Evolutionary conservation across 768 basidiomycete species (phyloP).

Genomic region (Pholiota molesta): DNA sequence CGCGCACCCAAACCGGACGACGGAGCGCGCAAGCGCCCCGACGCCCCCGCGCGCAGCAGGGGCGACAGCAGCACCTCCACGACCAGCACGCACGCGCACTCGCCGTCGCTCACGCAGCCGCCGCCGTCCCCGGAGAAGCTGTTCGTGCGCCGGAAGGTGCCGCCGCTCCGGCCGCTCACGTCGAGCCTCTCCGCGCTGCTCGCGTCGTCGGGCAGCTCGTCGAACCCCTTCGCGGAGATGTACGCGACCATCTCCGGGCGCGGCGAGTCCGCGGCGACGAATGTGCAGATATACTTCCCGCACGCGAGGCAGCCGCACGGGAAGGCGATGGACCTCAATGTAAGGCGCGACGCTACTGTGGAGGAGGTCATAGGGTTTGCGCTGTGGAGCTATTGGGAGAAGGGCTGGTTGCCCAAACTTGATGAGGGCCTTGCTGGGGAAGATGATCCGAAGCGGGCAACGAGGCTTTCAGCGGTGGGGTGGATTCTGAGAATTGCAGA

Average conservation of each 20-base stretch:
- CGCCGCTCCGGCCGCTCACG: conserved; percentile 41
- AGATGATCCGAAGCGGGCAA: conserved; percentile 62
- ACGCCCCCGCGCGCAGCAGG: conserved; percentile 17
- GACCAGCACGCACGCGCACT: conserved; percentile 16
- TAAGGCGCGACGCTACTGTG: conserved; percentile 86
- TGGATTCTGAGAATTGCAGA: conserved; percentile 96
- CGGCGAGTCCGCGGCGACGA: conserved; percentile 61
- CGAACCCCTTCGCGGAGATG: conserved; percentile 87
- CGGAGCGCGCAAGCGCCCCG: conserved; percentile 15
- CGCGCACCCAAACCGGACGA: conserved; percentile 20
- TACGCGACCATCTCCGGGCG: conserved; percentile 88
- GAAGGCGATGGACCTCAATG: conserved; percentile 70
- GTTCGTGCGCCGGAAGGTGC: conserved; percentile 58
- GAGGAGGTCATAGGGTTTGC: conserved; percentile 97
- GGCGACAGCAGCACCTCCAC: conserved; percentile 27
- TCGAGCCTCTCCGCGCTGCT: conserved; percentile 80
- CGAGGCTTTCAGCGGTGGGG: conserved; percentile 72
- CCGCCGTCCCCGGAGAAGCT: conserved; percentile 25
- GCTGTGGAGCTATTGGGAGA: conserved; percentile 93
- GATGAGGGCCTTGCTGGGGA: conserved; percentile 65
- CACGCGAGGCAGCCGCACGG: conserved; percentile 64
- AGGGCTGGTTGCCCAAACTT: conserved; percentile 76
- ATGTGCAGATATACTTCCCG: conserved; percentile 85
- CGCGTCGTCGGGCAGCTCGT: conserved; percentile 61
- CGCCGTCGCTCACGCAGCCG: conserved; percentile 11